phyloP scores from a whole-genome alignment of 164 flowering plant species.

The Aristolochia contorta region DNA sequence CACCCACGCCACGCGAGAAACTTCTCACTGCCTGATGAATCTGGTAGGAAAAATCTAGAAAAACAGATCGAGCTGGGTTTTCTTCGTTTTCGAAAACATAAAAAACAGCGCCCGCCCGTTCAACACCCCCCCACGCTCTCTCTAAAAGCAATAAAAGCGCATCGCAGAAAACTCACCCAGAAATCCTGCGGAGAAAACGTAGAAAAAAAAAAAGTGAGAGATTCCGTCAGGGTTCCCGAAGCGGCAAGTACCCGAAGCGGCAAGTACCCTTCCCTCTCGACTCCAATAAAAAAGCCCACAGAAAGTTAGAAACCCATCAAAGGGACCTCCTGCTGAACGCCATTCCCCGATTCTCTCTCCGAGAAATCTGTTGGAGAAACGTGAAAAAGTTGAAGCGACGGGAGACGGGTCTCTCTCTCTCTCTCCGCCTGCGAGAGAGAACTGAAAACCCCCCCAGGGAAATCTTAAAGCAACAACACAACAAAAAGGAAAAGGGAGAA shows the following conservation, averaged over 20 bases:
- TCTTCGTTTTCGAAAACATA: background rate
- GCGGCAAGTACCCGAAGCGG: no score
- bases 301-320: slow-evolving; percentile 14
- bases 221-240: no score
- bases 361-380: slow-evolving; percentile 15
- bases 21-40: no score
- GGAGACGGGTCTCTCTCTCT: slow-evolving; percentile 1
- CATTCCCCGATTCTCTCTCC: background rate
- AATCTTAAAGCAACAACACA: background rate
- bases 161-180: no score
- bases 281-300: slow-evolving; percentile 8
- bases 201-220: no score
- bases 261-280: background rate
- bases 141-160: no score
- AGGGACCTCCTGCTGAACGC: background rate
- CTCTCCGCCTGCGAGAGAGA: no score
- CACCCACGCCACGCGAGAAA: no score
- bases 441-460: no score
- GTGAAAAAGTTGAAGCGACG: slow-evolving; percentile 5
- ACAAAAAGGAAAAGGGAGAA: background rate
- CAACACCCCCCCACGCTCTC: background rate
- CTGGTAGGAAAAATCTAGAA: no score
- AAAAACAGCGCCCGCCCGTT: background rate
- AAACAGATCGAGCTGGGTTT: no score
- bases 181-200: no score